These are phyloP conservation scores for Apiospora marii DNA, from an alignment of 2,329 filamentous ascomycete species.

Conservation along the genomic window DNA sequence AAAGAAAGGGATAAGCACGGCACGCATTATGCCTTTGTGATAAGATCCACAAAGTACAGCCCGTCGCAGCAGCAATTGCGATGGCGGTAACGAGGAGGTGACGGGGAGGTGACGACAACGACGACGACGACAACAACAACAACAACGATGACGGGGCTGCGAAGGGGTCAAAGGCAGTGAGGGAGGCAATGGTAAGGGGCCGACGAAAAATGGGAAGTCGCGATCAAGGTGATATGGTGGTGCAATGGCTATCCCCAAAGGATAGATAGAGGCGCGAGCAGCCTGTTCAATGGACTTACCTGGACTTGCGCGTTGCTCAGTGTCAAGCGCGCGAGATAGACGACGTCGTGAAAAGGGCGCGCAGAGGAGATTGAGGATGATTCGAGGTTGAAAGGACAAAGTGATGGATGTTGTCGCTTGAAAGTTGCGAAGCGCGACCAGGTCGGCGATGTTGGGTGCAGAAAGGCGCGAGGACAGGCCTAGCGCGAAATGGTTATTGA, in stretches of 20 bases:
- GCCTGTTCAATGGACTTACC: neutral
- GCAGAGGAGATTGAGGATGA: too few species aligned
- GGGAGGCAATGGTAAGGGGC: neutral
- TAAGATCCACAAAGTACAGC: too few species aligned
- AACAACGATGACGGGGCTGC: too few species aligned
- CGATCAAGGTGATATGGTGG: neutral
- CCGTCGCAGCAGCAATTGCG: too few species aligned
- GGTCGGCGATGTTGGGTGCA: too few species aligned
- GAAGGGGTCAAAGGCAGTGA: neutral
- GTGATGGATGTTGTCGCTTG: too few species aligned
- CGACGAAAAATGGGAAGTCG: neutral
- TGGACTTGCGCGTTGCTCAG: neutral
- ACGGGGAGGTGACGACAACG: neutral
- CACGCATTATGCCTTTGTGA: too few species aligned
- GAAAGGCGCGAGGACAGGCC: too few species aligned
- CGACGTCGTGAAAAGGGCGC: neutral
- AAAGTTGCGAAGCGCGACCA: too few species aligned
- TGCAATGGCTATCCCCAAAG: neutral
- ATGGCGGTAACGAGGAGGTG: neutral
- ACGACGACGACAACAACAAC: neutral
- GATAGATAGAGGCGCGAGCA: neutral
- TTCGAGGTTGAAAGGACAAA: too few species aligned
- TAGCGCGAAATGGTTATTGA: too few species aligned
- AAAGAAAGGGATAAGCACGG: too few species aligned
- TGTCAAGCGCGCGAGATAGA: neutral